These are phyloP conservation scores for Erythrophleum ivorense DNA, from an alignment of 331 rosid genomes.

Conservation along the genomic window DNA sequence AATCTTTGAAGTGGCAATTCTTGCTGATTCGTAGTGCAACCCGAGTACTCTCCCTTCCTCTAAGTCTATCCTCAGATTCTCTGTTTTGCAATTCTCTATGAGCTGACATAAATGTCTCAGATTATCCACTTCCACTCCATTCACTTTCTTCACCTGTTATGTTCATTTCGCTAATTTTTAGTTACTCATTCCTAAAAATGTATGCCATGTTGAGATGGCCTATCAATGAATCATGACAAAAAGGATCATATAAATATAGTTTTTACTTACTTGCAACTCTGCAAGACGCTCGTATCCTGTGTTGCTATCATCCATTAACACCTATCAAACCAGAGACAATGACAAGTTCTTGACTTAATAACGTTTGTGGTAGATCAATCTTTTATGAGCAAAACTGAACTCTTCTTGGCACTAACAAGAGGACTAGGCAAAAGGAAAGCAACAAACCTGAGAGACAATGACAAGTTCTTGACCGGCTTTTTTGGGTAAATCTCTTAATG, in stretches of 20 bases:
- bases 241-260: neutral
- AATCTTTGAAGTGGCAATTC: slow-evolving; percentile 67
- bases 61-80: slow-evolving; percentile 73
- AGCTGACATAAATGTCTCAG: slow-evolving; percentile 69
- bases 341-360: slow-evolving; percentile 43
- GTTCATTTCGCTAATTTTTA: no score
- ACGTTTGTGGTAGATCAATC: no score
- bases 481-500: slow-evolving; percentile 77
- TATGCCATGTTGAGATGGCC: no score
- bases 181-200: no score
- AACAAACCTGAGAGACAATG: slow-evolving; percentile 82
- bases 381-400: no score
- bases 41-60: slow-evolving; percentile 80
- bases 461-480: slow-evolving; percentile 77
- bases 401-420: neutral
- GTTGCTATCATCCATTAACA: slow-evolving; percentile 88
- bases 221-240: slow-evolving; percentile 17
- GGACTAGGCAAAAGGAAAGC: no score
- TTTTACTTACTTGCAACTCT: slow-evolving; percentile 69
- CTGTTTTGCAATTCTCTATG: slow-evolving; percentile 61
- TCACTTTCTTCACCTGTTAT: slow-evolving; percentile 74
- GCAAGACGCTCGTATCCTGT: slow-evolving; percentile 91
- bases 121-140: slow-evolving; percentile 72
- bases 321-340: slow-evolving; percentile 93
- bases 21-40: slow-evolving; percentile 61